These are phyloP conservation scores for Yamagishiella unicocca DNA, from an alignment of 139 green algal species.

Conservation along the genomic window DNA sequence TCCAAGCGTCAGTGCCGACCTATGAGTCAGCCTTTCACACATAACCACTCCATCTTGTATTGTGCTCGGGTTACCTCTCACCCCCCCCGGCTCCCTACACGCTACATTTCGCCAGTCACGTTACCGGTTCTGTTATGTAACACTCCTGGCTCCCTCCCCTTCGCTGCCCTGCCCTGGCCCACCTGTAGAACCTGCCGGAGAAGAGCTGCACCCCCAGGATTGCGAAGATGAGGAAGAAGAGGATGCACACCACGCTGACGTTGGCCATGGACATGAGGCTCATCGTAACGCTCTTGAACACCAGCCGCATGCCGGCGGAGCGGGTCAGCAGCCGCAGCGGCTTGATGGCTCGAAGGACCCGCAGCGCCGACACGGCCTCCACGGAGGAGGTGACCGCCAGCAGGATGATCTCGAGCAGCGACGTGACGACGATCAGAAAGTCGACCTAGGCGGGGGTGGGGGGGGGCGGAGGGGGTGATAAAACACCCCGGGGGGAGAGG, in stretches of 20 bases:
- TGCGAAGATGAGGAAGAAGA: slow-evolving; percentile 90
- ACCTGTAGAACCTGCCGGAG: slow-evolving; percentile 60
- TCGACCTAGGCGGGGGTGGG: slow-evolving; percentile 66
- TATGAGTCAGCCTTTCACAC: no score
- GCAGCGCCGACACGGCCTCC: slow-evolving; percentile 60
- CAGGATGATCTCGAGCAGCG: slow-evolving; percentile 54
- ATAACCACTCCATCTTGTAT: no score
- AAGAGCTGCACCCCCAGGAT: slow-evolving; percentile 90
- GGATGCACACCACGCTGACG: slow-evolving; percentile 78
- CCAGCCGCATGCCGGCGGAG: slow-evolving; percentile 80
- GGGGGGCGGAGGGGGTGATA: background rate
- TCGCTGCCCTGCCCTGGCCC: background rate
- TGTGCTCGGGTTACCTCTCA: no score
- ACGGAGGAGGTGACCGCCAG: slow-evolving; percentile 24
- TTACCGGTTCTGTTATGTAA: no score
- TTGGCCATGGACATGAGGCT: slow-evolving; percentile 78
- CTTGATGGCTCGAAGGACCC: slow-evolving; percentile 80
- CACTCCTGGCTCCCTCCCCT: background rate
- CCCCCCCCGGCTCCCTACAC: no score
- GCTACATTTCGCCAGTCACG: no score
- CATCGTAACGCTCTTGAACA: slow-evolving; percentile 60
- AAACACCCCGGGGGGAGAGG: no score
- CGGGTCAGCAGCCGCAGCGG: slow-evolving; percentile 80
- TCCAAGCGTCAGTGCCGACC: no score
- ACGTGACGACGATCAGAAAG: slow-evolving; percentile 77